A percentile compares a stretch with the other conserved stretches of the same genome.
phyloP scores from a whole-genome alignment of 768 basidiomycete species.

The Phallus indusiatus region DNA sequence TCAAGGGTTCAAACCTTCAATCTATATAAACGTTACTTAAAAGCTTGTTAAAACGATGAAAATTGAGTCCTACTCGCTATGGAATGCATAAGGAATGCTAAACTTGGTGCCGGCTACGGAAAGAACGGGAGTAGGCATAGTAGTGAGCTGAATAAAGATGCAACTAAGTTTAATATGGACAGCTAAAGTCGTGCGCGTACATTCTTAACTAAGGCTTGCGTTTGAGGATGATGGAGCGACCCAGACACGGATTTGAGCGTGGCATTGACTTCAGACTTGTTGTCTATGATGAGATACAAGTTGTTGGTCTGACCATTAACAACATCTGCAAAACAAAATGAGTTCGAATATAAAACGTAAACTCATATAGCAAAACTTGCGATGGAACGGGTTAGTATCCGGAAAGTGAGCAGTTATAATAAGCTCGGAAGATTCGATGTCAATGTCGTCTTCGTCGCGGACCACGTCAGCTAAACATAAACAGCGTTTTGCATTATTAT shows the following conservation, averaged over 20 bases:
- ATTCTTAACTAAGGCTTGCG: constrained; percentile 59
- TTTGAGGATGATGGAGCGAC: constrained; percentile 58
- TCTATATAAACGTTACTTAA: constrained; percentile 11
- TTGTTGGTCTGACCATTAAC: constrained; percentile 78
- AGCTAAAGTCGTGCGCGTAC: constrained; percentile 27
- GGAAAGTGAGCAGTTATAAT: constrained; percentile 47
- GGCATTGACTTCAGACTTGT: constrained; percentile 63
- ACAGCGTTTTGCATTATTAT: no score
- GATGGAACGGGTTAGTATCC: constrained; percentile 66
- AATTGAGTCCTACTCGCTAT: constrained; percentile 62
- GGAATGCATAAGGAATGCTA: constrained; percentile 61
- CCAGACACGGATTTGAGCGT: constrained; percentile 58
- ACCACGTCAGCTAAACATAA: constrained; percentile 1
- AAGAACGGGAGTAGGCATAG: constrained; percentile 40
- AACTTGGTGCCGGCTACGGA: constrained; percentile 50
- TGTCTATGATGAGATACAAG: constrained; percentile 58
- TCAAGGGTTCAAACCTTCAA: constrained; percentile 7
- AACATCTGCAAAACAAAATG: constrained; percentile 40
- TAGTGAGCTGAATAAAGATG: constrained; percentile 40
- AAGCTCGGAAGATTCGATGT: constrained; percentile 41
- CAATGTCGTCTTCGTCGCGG: not conserved
- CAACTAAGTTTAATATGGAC: not conserved
- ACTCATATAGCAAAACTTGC: constrained; percentile 34
- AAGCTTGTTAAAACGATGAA: constrained; percentile 13
- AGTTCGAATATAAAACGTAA: not conserved